phyloP scores from a whole-genome alignment of 495 filamentous ascomycete species.

The Penicillium subrubescens region DNA sequence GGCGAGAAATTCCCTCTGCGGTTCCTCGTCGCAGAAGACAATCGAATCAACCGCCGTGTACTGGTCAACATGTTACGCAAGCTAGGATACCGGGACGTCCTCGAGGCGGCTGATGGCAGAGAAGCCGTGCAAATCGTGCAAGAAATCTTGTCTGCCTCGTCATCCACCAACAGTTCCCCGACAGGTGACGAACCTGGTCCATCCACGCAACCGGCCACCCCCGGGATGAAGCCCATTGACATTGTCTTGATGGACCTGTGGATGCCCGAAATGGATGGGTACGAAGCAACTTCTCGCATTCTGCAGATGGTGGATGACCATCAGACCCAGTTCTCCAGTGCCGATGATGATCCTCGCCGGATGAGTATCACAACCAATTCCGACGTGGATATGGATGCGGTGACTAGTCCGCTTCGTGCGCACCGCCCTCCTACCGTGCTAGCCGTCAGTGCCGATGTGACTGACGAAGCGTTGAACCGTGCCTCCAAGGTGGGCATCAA shows the following conservation, averaged over 20 bases:
- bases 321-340: slow-evolving; percentile 21
- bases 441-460: slow-evolving; percentile 79
- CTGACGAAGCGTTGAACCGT: slow-evolving; percentile 62
- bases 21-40: slow-evolving; percentile 79
- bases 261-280: slow-evolving; percentile 86
- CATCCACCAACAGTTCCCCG: background rate
- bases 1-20: slow-evolving; percentile 64
- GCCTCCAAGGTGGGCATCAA: slow-evolving; percentile 71
- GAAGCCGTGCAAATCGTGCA: slow-evolving; percentile 71
- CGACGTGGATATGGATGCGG: slow-evolving; percentile 29
- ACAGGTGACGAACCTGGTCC: background rate
- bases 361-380: slow-evolving; percentile 7
- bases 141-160: slow-evolving; percentile 36
- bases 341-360: slow-evolving; percentile 6
- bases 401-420: background rate
- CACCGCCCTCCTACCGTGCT: slow-evolving; percentile 53
- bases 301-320: slow-evolving; percentile 53
- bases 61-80: slow-evolving; percentile 70
- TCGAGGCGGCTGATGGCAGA: slow-evolving; percentile 70
- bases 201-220: background rate
- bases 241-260: slow-evolving; percentile 81
- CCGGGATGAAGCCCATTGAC: slow-evolving; percentile 55
- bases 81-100: slow-evolving; percentile 66
- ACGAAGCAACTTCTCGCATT: slow-evolving; percentile 70
- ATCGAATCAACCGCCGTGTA: slow-evolving; percentile 76